Conservation (phyloP, 192 early-diverging fungal genomes). For the Podila clonocystis region DNA sequence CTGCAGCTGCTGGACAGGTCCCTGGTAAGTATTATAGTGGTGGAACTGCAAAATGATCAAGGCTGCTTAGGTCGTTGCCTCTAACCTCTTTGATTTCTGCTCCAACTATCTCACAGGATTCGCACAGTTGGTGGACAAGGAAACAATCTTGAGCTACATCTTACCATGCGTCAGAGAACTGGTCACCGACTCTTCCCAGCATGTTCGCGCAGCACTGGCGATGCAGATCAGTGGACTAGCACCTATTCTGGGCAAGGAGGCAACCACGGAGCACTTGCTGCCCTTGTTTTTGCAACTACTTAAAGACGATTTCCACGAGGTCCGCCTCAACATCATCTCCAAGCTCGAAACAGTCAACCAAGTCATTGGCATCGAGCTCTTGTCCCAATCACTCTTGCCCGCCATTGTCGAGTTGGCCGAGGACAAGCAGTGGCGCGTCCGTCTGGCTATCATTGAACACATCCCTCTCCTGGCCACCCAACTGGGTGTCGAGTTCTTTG, state of each 20-base stretch:
- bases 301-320: slow-evolving; percentile 98
- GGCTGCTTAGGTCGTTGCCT: background rate
- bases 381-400: slow-evolving; percentile 96
- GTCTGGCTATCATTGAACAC: slow-evolving; percentile 99
- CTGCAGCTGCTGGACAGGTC: slow-evolving; percentile 92
- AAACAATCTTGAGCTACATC: slow-evolving; percentile 82
- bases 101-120: slow-evolving; percentile 48
- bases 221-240: slow-evolving; percentile 97
- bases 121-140: slow-evolving; percentile 78
- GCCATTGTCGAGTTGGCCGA: slow-evolving; percentile 99
- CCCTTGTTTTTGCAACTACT: slow-evolving; percentile 95
- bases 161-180: slow-evolving; percentile 94
- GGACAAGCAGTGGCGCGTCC: slow-evolving; percentile 99
- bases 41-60: too few species aligned
- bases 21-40: slow-evolving; percentile 65
- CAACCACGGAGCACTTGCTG: slow-evolving; percentile 92
- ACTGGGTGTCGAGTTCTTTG: slow-evolving; percentile 96
- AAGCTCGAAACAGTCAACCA: slow-evolving; percentile 97
- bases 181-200: slow-evolving; percentile 93
- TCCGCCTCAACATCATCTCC: slow-evolving; percentile 98
- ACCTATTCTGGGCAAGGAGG: slow-evolving; percentile 94
- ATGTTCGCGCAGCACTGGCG: slow-evolving; percentile 94
- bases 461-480: slow-evolving; percentile 97
- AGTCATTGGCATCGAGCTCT: slow-evolving; percentile 96
- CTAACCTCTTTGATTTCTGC: background rate